phyloP scores from a whole-genome alignment of 805 yeast genomes.

The Barnettozyma wickerhamii region DNA sequence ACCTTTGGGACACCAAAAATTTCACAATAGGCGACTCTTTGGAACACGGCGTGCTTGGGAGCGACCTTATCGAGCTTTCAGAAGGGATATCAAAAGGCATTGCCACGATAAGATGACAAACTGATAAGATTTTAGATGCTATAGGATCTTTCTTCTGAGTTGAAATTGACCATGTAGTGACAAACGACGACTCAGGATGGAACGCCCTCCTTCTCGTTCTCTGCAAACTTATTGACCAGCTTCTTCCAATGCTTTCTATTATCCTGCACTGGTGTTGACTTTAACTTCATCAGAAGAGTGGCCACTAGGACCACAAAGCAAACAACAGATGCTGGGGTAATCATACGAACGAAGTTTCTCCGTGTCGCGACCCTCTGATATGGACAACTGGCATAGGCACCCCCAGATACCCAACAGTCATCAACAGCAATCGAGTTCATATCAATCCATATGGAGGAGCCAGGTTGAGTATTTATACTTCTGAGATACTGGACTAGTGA shows the following conservation, averaged over 20 bases:
- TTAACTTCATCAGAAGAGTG: slow-evolving; percentile 52
- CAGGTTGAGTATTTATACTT: slow-evolving; percentile 19
- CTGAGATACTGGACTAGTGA: slow-evolving; percentile 22
- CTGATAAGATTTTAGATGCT: no score
- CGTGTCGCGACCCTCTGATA: slow-evolving; percentile 53
- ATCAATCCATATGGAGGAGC: slow-evolving; percentile 65
- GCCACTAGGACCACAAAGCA: slow-evolving; percentile 46
- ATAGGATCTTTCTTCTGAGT: no score
- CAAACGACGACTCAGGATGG: slow-evolving; percentile 48
- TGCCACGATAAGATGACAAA: slow-evolving; percentile 25
- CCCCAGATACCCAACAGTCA: slow-evolving; percentile 85
- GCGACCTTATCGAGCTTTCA: slow-evolving; percentile 50
- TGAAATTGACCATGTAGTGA: no score
- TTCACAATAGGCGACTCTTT: slow-evolving; percentile 34
- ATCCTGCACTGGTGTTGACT: slow-evolving; percentile 64
- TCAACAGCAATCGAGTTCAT: slow-evolving; percentile 69
- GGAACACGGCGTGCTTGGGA: slow-evolving; percentile 47
- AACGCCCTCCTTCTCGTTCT: slow-evolving; percentile 78
- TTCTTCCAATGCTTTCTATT: slow-evolving; percentile 65
- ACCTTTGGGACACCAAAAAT: slow-evolving; percentile 54
- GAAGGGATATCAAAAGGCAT: slow-evolving; percentile 45
- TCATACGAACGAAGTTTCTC: slow-evolving; percentile 54
- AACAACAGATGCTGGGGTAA: slow-evolving; percentile 64
- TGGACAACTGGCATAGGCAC: slow-evolving; percentile 74
- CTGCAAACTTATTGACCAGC: slow-evolving; percentile 48